These are phyloP conservation scores for Tolypocladium inflatum DNA, from an alignment of 2,329 filamentous ascomycete species.

Conservation along the genomic window DNA sequence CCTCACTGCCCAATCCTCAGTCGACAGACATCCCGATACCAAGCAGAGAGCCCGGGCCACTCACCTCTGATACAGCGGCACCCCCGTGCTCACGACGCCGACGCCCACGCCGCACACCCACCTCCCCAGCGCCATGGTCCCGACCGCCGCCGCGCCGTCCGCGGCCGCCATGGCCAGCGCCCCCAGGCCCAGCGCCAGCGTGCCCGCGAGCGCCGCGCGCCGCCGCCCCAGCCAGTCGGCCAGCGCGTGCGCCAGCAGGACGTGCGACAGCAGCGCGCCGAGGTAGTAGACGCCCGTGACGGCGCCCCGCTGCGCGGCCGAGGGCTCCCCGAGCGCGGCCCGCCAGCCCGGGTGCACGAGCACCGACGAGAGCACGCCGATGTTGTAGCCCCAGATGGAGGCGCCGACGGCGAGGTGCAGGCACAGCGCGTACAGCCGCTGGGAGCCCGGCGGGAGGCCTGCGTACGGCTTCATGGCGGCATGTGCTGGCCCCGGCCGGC, in stretches of 20 bases:
- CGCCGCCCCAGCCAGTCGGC: slow-evolving; percentile 43
- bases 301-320: slow-evolving; percentile 35
- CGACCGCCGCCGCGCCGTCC: slow-evolving; percentile 27
- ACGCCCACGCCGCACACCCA: slow-evolving; percentile 43
- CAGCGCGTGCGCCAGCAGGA: slow-evolving; percentile 41
- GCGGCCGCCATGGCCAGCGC: slow-evolving; percentile 37
- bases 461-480: neutral
- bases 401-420: slow-evolving; percentile 45
- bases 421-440: slow-evolving; percentile 35
- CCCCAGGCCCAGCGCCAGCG: slow-evolving; percentile 36
- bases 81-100: slow-evolving; percentile 44
- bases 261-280: slow-evolving; percentile 44
- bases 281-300: slow-evolving; percentile 50
- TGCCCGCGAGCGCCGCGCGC: slow-evolving; percentile 38
- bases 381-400: slow-evolving; percentile 50
- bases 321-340: slow-evolving; percentile 32
- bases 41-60: neutral
- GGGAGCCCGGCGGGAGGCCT: slow-evolving; percentile 5
- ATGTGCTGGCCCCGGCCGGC: too few species aligned
- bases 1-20: slow-evolving; percentile 29
- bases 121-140: slow-evolving; percentile 40
- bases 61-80: slow-evolving; percentile 42
- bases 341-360: slow-evolving; percentile 46
- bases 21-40: too few species aligned
- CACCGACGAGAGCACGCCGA: slow-evolving; percentile 46